Conservation (phyloP, 192 early-diverging fungal species). For the Bifiguratus adelaidae region DNA sequence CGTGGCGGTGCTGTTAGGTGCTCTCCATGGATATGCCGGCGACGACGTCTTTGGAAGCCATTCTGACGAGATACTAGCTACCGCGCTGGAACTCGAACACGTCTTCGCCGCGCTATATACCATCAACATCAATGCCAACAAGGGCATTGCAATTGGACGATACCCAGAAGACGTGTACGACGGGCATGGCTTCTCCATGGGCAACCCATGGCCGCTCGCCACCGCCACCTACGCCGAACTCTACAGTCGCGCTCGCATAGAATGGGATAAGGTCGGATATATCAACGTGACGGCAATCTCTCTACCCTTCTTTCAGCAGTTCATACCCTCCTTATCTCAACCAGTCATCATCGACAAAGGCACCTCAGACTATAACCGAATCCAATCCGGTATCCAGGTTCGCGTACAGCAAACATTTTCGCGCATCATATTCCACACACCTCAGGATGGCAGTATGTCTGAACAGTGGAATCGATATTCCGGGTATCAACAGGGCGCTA, state of each 20-base stretch:
- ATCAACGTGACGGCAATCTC: slow-evolving; percentile 24
- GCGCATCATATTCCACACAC: no score
- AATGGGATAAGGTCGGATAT: slow-evolving; percentile 8
- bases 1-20: slow-evolving; percentile 45
- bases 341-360: no score
- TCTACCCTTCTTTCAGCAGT: slow-evolving; percentile 20
- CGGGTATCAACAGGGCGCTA: slow-evolving; percentile 49
- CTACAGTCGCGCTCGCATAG: slow-evolving; percentile 36
- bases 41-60: slow-evolving; percentile 16
- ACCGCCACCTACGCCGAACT: slow-evolving; percentile 52
- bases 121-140: slow-evolving; percentile 27
- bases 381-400: no score
- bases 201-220: slow-evolving; percentile 71
- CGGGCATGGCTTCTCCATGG: slow-evolving; percentile 38
- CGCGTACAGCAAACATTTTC: no score
- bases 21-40: slow-evolving; percentile 22
- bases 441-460: slow-evolving; percentile 37
- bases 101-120: slow-evolving; percentile 24
- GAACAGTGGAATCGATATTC: slow-evolving; percentile 52
- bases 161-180: slow-evolving; percentile 74
- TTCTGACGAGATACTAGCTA: slow-evolving; percentile 20
- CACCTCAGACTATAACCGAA: no score
- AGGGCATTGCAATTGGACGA: slow-evolving; percentile 53
- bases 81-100: slow-evolving; percentile 6
- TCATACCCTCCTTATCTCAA: slow-evolving; percentile 8